Conservation (phyloP, 805 yeast genomes). For the Starmera pachycereana region DNA sequence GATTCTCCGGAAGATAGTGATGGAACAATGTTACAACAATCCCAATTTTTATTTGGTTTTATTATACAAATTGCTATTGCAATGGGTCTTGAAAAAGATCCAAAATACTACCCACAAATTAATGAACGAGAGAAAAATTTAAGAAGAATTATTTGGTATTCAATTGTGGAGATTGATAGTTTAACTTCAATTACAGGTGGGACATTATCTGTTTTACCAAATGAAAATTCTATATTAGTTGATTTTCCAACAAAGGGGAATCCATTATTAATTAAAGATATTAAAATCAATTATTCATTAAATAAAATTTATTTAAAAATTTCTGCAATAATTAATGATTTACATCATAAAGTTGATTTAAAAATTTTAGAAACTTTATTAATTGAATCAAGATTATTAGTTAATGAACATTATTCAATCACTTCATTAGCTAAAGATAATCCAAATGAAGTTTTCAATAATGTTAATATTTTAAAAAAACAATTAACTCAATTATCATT, state of each 20-base stretch:
- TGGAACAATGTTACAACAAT: conserved; percentile 28
- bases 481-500: conserved; percentile 5
- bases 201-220: conserved; percentile 5
- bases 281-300: conserved; percentile 1
- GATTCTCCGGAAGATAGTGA: conserved; percentile 38
- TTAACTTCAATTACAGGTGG: conserved; percentile 7
- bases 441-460: conserved; percentile 1
- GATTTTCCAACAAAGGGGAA: too few relatives aligned
- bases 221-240: not conserved
- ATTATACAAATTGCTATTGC: conserved; percentile 32
- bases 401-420: conserved; percentile 5
- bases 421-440: not conserved
- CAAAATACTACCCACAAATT: conserved; percentile 17
- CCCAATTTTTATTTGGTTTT: conserved; percentile 26
- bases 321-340: conserved; percentile 5
- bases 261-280: not conserved
- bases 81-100: conserved; percentile 39
- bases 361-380: conserved; percentile 2
- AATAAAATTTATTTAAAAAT: conserved; percentile 4
- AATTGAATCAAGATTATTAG: conserved; percentile 3
- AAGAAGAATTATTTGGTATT: conserved; percentile 13
- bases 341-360: conserved; percentile 5
- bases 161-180: conserved; percentile 7
- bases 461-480: conserved; percentile 5
- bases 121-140: conserved; percentile 5